These are phyloP conservation scores for Lantana camara DNA, from an alignment of 257 asterid genomes.

Conservation along the genomic window DNA sequence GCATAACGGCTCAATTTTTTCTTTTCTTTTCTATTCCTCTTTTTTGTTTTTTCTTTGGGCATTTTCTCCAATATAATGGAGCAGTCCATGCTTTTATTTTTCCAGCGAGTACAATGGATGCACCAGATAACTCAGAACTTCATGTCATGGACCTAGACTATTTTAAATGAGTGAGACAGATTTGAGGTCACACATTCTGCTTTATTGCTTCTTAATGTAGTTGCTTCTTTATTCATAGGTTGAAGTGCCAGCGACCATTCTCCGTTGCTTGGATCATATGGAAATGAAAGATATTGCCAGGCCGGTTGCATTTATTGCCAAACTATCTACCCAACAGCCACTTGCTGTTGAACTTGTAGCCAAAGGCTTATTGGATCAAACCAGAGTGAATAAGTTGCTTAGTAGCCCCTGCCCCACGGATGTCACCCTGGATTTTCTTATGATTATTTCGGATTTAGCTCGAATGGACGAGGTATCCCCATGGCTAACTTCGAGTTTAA, in stretches of 20 bases:
- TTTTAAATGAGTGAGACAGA: conserved; percentile 6
- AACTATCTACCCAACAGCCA: conserved; percentile 73
- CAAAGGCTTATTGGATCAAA: conserved; percentile 79
- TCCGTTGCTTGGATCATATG: conserved; percentile 80
- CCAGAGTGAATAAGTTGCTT: conserved; percentile 71
- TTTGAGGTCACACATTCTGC: conserved; percentile 20
- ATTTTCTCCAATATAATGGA: not conserved
- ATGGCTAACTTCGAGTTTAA: conserved; percentile 10
- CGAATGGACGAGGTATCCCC: conserved; percentile 91
- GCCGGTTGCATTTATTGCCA: conserved; percentile 91
- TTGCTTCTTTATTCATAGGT: conserved; percentile 50
- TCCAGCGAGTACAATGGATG: conserved; percentile 14
- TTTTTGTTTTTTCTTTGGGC: too few relatives aligned
- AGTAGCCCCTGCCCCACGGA: conserved; percentile 75
- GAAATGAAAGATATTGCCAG: conserved; percentile 73
- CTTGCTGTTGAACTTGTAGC: conserved; percentile 86
- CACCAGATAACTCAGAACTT: conserved; percentile 2
- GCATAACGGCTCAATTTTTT: too few relatives aligned
- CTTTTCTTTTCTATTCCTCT: too few relatives aligned
- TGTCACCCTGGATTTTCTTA: conserved; percentile 83
- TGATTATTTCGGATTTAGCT: conserved; percentile 95
- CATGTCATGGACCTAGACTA: not conserved
- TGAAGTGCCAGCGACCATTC: conserved; percentile 69
- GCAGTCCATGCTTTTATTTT: conserved; percentile 16
- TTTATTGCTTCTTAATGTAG: conserved; percentile 10